Evolutionary conservation across 179 eudicot species (phyloP), one percentile per base, ranked within the genome.

Genomic region (Patellifolia procumbens): DNA sequence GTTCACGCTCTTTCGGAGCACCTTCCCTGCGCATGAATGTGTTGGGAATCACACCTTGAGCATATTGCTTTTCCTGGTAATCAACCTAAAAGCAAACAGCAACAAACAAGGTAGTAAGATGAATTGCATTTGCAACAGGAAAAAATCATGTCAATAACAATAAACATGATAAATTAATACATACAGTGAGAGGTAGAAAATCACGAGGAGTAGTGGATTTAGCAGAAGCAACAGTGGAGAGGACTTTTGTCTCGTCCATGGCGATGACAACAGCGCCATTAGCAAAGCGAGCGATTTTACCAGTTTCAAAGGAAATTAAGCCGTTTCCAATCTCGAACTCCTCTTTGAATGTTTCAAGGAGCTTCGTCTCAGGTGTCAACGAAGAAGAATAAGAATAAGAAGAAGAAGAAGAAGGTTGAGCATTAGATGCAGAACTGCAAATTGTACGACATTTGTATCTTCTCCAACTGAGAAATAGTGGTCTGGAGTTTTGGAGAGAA

Each of bases 1-100:
- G 95, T 72, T 95, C 97, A 15, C 99, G 93, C 83, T 95, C 99
- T 91, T 89, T 95, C 4, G 99, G 99, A 83, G 99, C 97, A 69
- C 99, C 99, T 83, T 95, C 99, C 80, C 99, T 88, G 74, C 99
- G 86, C 97, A 95, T 93, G 63, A 84, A 95, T 71, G 99, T 93
- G 76, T 75, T 86, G 51, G 99, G 99, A 70, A 95, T 95, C 66
- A 89, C 90, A 65, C 99, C 93, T 85, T 90, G 97, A 64, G 99
- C 97, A 62, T 86, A 95, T 49, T 93, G 97, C 84, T 95, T 95
- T 86, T 92, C 99, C 85, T 93, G 97, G 80, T 95, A 95, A 81
- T 95, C 97, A 88, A 95, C 99, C 99, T 94, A 78, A 49, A 62
- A 15, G 6, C 46, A 66, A 61, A 46, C 58, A 82, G 72, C 10